Percentiles rank a stretch among this genome's conserved stretches.
Conservation (phyloP, 306 rosid genomes). For the Mucuna pruriens region DNA sequence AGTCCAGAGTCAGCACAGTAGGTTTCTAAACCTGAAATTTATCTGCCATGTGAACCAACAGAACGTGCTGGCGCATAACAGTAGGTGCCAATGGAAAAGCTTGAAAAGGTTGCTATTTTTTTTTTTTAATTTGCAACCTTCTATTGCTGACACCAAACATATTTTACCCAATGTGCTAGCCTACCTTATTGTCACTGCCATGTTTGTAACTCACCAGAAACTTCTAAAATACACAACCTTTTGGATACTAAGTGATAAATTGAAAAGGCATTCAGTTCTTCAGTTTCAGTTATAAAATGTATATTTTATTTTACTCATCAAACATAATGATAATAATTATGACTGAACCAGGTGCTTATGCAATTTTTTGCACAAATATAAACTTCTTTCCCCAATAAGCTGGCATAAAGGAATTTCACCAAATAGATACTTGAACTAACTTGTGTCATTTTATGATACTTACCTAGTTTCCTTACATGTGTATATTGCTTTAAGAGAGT, state of each 20-base stretch:
- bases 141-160: not conserved
- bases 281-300: not conserved
- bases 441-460: not conserved
- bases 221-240: not conserved
- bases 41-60: not conserved
- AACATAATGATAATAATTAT: not conserved
- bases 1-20: not conserved
- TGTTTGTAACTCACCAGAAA: not conserved
- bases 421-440: not conserved
- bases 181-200: not conserved
- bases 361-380: not conserved
- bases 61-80: not conserved
- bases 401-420: not conserved
- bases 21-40: not conserved
- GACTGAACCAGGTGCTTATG: not conserved
- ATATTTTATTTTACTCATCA: not conserved
- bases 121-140: not conserved
- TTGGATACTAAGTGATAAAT: not conserved
- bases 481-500: not conserved
- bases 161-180: not conserved
- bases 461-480: not conserved
- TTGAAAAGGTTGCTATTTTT: not conserved
- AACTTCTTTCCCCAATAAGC: not conserved
- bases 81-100: not conserved
- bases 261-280: slow-evolving; percentile 1